Percentiles rank a stretch among this genome's conserved stretches.
phyloP scores from a whole-genome alignment of 2,329 filamentous ascomycete genomes.

The Aphanoascus verrucosus region DNA sequence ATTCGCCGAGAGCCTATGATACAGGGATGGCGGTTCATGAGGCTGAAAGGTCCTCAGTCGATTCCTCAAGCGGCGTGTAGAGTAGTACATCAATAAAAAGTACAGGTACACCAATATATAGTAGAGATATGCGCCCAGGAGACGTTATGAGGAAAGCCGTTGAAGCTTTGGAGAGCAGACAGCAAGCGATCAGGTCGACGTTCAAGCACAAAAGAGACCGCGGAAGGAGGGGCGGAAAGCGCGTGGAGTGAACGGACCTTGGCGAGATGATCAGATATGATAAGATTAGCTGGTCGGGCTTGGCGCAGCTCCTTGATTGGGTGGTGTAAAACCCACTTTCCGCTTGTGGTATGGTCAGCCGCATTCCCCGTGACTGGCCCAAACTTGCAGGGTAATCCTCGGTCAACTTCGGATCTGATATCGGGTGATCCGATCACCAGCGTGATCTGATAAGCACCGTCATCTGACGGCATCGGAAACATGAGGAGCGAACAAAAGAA shows the following conservation, averaged over 20 bases:
- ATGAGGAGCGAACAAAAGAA: background rate
- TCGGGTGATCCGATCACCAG: background rate
- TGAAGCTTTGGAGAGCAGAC: background rate
- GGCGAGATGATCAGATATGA: slow-evolving; percentile 18
- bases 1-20: too few relatives aligned
- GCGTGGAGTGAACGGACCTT: background rate
- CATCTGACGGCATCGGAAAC: too few relatives aligned
- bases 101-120: too few relatives aligned
- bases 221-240: background rate
- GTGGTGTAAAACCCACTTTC: background rate
- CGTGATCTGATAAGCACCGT: slow-evolving; percentile 6
- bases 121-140: too few relatives aligned
- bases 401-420: slow-evolving; percentile 16
- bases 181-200: background rate
- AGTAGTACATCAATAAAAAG: too few relatives aligned
- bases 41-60: too few relatives aligned
- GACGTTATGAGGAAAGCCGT: background rate
- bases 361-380: background rate
- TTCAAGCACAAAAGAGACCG: background rate
- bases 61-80: too few relatives aligned
- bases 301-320: background rate
- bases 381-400: background rate
- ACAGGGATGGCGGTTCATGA: background rate
- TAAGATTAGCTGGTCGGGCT: slow-evolving; percentile 14
- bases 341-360: background rate